Evolutionary conservation across 106 monocot genomes (phyloP).

Genomic region (Apostasia ramifera): DNA sequence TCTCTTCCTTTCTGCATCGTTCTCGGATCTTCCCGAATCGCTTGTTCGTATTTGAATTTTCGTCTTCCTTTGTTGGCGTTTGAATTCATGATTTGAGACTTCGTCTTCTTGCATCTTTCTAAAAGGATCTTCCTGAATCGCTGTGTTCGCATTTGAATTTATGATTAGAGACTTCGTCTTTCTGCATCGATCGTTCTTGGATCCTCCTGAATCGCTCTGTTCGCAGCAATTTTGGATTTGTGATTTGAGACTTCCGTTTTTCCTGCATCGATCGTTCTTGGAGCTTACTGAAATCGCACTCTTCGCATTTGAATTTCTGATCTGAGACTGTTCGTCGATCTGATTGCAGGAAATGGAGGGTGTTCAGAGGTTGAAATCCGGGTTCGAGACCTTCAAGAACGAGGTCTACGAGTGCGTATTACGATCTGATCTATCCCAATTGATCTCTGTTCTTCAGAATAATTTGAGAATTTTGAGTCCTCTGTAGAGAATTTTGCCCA

Average conservation of each 20-base stretch:
- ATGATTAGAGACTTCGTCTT: no score
- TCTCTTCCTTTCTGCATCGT: not conserved
- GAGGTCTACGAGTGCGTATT: conserved; percentile 50
- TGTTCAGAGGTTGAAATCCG: conserved; percentile 37
- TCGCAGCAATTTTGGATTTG: no score
- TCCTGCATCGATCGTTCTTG: not conserved
- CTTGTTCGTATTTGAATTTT: not conserved
- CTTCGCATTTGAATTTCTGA: not conserved
- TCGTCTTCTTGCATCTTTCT: not conserved
- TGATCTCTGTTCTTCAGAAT: not conserved
- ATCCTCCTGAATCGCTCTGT: no score
- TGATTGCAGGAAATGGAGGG: conserved; percentile 28
- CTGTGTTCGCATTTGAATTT: no score
- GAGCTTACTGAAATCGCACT: not conserved
- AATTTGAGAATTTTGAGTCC: not conserved
- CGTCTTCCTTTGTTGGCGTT: not conserved
- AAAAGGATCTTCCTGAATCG: no score
- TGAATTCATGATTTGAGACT: not conserved
- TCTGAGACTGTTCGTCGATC: not conserved
- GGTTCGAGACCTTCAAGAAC: conserved; percentile 59
- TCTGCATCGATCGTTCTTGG: no score
- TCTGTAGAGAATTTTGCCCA: not conserved
- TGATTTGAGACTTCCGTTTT: no score
- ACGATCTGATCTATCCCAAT: not conserved
- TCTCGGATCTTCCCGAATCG: not conserved